phyloP scores from a whole-genome alignment of 2,329 filamentous ascomycete species.

The Diatrype stigma region DNA sequence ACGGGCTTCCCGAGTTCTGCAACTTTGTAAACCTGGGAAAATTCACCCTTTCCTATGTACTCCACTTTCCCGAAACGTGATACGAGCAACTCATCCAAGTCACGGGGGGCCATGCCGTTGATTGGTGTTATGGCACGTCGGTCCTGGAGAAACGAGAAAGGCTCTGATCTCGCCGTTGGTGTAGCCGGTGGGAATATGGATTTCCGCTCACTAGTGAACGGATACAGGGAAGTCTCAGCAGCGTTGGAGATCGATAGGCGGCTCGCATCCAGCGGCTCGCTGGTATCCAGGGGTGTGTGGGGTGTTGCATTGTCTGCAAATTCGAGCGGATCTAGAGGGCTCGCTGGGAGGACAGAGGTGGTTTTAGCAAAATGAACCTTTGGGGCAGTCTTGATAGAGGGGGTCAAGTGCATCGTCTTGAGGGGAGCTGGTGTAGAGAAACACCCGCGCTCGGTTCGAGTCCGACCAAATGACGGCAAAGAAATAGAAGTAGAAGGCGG shows the following conservation, averaged over 20 bases:
- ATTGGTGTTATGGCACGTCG: constrained; percentile 64
- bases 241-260: constrained; percentile 74
- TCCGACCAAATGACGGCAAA: constrained; percentile 35
- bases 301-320: constrained; percentile 53
- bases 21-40: constrained; percentile 87
- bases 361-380: constrained; percentile 50
- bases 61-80: constrained; percentile 78
- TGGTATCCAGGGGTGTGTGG: constrained; percentile 72
- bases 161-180: constrained; percentile 64
- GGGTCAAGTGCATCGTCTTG: constrained; percentile 15
- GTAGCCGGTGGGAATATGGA: constrained; percentile 68
- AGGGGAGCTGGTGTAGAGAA: constrained; percentile 32
- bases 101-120: constrained; percentile 63
- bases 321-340: constrained; percentile 54
- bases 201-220: constrained; percentile 25
- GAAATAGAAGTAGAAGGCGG: constrained; percentile 29
- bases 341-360: constrained; percentile 50
- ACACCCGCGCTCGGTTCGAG: constrained; percentile 28
- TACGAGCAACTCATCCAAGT: constrained; percentile 71
- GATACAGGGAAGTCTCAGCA: constrained; percentile 33
- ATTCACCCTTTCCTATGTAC: constrained; percentile 81
- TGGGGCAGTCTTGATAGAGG: constrained; percentile 28
- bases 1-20: constrained; percentile 37
- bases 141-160: constrained; percentile 53
- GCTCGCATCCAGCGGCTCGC: constrained; percentile 75